These are phyloP conservation scores for Starmerella vaccinii DNA, from an alignment of 805 yeast species.

Conservation along the genomic window DNA sequence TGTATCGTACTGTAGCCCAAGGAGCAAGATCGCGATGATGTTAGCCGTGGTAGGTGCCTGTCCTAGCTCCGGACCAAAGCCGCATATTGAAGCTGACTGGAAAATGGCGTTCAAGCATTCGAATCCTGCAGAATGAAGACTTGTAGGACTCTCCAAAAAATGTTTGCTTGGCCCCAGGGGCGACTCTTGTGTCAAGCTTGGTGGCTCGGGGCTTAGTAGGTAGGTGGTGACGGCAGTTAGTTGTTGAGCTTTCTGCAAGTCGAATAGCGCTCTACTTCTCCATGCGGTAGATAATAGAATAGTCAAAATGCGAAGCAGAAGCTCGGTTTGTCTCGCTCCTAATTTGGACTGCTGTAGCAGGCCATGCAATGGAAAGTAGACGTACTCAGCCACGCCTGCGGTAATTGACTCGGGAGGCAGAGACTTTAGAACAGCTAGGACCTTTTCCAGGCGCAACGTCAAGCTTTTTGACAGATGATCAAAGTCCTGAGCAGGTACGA, in stretches of 20 bases:
- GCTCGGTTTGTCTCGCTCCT: constrained; percentile 39
- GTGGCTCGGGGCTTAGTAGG: constrained; percentile 23
- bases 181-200: not conserved
- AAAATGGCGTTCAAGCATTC: constrained; percentile 23
- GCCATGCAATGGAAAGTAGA: constrained; percentile 51
- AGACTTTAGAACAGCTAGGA: not conserved
- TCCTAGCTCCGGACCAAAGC: constrained; percentile 12
- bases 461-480: constrained; percentile 5
- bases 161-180: not conserved
- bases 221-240: constrained; percentile 24
- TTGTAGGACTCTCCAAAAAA: constrained; percentile 19
- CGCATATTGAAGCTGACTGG: constrained; percentile 15
- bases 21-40: constrained; percentile 22
- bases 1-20: constrained; percentile 21
- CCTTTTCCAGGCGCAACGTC: not conserved
- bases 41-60: constrained; percentile 24
- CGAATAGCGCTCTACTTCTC: constrained; percentile 11
- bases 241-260: constrained; percentile 23
- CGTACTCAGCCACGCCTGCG: constrained; percentile 43
- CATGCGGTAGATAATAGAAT: constrained; percentile 32
- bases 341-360: constrained; percentile 41
- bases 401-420: not conserved
- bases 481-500: constrained; percentile 16
- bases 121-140: constrained; percentile 26
- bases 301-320: constrained; percentile 37